Percentiles rank a stretch among this genome's conserved stretches.
These are phyloP conservation scores for Globisporangium cylindrosporum DNA, from an alignment of 352 stramenopile genomes.

Conservation along the genomic window DNA sequence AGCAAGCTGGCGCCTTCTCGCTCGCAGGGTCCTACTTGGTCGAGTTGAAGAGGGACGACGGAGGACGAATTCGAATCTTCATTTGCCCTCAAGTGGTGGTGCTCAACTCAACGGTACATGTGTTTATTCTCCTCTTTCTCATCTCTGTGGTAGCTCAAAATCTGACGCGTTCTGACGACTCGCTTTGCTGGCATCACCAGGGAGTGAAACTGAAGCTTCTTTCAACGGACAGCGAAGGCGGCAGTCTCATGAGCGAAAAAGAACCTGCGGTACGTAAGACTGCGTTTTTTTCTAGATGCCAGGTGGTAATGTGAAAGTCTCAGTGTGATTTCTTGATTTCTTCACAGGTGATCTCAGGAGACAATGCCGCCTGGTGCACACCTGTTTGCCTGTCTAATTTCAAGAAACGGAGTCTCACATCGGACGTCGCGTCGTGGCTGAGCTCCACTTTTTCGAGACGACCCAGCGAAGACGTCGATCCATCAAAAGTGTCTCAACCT, in stretches of 20 bases:
- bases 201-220: conserved; percentile 15
- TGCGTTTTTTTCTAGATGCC: not conserved
- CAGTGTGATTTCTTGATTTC: not conserved
- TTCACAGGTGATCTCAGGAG: conserved; percentile 25
- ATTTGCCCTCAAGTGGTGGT: conserved; percentile 54
- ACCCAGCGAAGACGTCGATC: conserved; percentile 32
- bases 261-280: conserved; percentile 7
- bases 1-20: not conserved
- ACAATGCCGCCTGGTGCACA: conserved; percentile 37
- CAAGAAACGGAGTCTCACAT: conserved; percentile 48
- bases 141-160: not conserved
- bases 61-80: conserved; percentile 29
- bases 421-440: conserved; percentile 52
- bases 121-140: not conserved
- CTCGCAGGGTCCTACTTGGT: conserved; percentile 32
- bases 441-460: conserved; percentile 42
- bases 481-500: conserved; percentile 26
- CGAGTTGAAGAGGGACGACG: conserved; percentile 30
- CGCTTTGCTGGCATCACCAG: conserved; percentile 7
- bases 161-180: not conserved
- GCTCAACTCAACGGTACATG: conserved; percentile 55
- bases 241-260: conserved; percentile 7
- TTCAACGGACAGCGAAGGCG: conserved; percentile 13
- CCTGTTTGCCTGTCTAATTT: conserved; percentile 40
- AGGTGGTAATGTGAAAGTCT: not conserved